Evolutionary conservation across 2,329 filamentous ascomycete genomes (phyloP), one percentile per base, ranked within the genome.

Genomic region (Arthroderma sp.): DNA sequence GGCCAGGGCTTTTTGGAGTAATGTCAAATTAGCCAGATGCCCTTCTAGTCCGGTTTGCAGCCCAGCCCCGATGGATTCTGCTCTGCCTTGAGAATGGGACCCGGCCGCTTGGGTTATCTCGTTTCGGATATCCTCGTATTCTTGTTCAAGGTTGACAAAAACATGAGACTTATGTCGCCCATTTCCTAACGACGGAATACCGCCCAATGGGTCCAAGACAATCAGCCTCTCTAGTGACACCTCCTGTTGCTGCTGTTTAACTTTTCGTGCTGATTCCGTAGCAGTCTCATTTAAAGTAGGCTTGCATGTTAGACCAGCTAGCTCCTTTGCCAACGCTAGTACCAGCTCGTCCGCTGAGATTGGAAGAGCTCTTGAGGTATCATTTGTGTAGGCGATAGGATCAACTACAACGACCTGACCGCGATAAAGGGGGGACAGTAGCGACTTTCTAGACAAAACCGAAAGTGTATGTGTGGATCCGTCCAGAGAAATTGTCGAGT

Each of bases 91-190:
- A 11, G 9, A 19, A 23, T 28, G 23, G 15, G 37, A 13, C 17
- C 25, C 7, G 53, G 63, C 64, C 21, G 63, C 64, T 44, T 67
- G 65, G 31, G 67, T 65, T 3, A 95, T 76, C 63, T 89, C 81
- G 15, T 79, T 71, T 60, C 81, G 77, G 53, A 95, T 85, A 25
- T 80, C 74, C 1, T 81, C 76, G 63, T 87, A 95, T 68, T 98
- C 91, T 67, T 97, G 90, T 67, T 94, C 87, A 58, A 98, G 79
- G 65, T 98, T 98, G 67, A 98, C 81, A 67, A 96, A 97, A 6
- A 93, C 81, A 68, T 93, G 86, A 1, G 86, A 54, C 79, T 81
- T 63, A 70, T 86, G 73, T 47, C 79, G 74, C 23, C 49, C n/a
- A 62, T 80, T 70, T 68, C 78, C 73, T 64, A 79, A 68, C 59